Percentiles rank a stretch among this genome's conserved stretches.
Conservation (phyloP, 75 land plant genomes). For the Ceratopteris richardii region DNA sequence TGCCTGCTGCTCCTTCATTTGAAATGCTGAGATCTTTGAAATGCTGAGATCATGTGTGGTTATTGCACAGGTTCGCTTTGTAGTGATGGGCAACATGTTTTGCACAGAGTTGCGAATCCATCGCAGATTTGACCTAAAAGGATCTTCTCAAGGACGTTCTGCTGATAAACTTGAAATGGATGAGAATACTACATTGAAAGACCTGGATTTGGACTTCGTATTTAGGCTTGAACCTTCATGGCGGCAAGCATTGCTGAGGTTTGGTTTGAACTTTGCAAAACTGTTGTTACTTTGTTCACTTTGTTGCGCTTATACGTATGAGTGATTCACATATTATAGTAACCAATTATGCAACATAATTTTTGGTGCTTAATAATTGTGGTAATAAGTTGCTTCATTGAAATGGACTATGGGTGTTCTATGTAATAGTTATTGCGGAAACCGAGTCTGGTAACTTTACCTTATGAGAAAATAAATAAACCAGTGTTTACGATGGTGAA, state of each 20-base stretch:
- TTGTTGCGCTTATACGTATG: not conserved
- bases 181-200: slow-evolving; percentile 65
- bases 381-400: not conserved
- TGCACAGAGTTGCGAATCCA: slow-evolving; percentile 70
- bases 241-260: slow-evolving; percentile 47
- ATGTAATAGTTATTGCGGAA: no score
- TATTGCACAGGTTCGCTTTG: slow-evolving; percentile 62
- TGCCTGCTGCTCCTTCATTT: not conserved
- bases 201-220: slow-evolving; percentile 58
- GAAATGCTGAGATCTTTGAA: no score
- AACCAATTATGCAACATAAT: no score
- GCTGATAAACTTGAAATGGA: slow-evolving; percentile 45
- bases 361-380: no score
- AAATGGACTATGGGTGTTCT: no score
- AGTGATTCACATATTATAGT: no score
- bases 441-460: no score
- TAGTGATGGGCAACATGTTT: slow-evolving; percentile 91
- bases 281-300: no score
- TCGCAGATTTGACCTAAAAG: slow-evolving; percentile 73
- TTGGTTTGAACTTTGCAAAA: slow-evolving; percentile 1
- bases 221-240: slow-evolving; percentile 65
- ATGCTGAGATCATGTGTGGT: no score
- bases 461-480: no score
- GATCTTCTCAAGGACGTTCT: slow-evolving; percentile 65
- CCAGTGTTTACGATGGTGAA: no score